phyloP scores from a whole-genome alignment of 2,329 filamentous ascomycete genomes.

The Passalora sequoiae region DNA sequence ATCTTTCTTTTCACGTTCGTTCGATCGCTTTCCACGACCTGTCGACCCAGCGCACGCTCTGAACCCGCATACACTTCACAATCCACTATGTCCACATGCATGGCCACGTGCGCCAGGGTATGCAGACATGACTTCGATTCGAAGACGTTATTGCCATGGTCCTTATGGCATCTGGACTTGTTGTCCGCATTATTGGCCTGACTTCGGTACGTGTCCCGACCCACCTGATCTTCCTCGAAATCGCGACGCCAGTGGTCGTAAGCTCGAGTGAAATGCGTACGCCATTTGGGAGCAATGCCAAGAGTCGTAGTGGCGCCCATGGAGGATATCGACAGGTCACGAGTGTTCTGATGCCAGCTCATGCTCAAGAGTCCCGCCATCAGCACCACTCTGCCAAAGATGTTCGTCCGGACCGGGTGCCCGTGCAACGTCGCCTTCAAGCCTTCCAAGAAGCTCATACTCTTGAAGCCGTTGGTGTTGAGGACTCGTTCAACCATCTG shows the following conservation, averaged over 20 bases:
- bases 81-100: conserved; percentile 96
- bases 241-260: conserved; percentile 93
- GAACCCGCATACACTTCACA: conserved; percentile 93
- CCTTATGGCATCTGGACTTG: conserved; percentile 22
- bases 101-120: conserved; percentile 93
- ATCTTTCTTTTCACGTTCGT: conserved; percentile 74
- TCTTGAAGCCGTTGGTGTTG: conserved; percentile 74
- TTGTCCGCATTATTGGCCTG: conserved; percentile 33
- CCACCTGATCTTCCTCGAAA: conserved; percentile 76
- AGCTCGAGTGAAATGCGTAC: conserved; percentile 73
- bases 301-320: conserved; percentile 74
- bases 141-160: conserved; percentile 66
- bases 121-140: conserved; percentile 86
- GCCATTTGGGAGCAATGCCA: conserved; percentile 87
- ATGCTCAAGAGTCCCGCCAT: conserved; percentile 93
- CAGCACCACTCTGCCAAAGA: conserved; percentile 85
- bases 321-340: conserved; percentile 86
- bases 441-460: conserved; percentile 81
- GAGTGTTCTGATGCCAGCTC: conserved; percentile 95
- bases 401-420: conserved; percentile 82
- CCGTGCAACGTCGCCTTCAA: conserved; percentile 82
- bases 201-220: conserved; percentile 41
- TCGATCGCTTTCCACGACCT: conserved; percentile 77
- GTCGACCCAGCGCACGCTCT: conserved; percentile 74
- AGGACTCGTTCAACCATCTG: conserved; percentile 76